A percentile compares a stretch with the other conserved stretches of the same genome.
Evolutionary conservation across 257 asterid species (phyloP).

Genomic region (Cynanchum wilfordii): DNA sequence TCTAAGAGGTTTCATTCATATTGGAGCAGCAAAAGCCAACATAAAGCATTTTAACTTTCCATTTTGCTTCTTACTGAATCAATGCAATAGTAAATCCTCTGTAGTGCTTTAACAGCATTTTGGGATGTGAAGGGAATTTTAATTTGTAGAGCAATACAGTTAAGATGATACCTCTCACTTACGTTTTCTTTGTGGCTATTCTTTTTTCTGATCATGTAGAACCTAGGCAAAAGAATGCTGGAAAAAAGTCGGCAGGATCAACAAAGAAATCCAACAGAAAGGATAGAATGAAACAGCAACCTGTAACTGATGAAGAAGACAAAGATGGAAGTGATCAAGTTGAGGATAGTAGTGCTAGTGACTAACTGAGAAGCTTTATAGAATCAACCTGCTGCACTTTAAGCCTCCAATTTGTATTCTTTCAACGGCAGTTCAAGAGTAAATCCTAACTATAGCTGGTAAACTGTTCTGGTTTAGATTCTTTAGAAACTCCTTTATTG

Average conservation of each 20-base stretch:
- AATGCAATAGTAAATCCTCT: not conserved
- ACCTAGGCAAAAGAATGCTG: slow-evolving; percentile 58
- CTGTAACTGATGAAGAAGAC: slow-evolving; percentile 17
- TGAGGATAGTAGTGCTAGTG: slow-evolving; percentile 5
- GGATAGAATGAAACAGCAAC: slow-evolving; percentile 43
- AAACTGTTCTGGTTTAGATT: not conserved
- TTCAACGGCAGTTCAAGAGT: not conserved
- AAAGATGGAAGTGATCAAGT: slow-evolving; percentile 21
- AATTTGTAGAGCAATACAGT: not conserved
- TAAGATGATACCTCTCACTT: not conserved
- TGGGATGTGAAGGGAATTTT: not conserved
- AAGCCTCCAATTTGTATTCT: not conserved
- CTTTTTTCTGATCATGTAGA: slow-evolving; percentile 27
- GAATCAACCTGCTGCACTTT: not conserved
- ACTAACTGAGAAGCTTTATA: not conserved
- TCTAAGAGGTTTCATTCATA: not conserved
- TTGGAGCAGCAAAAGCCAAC: not conserved
- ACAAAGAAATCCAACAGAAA: slow-evolving; percentile 33
- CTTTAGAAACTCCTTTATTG: not conserved
- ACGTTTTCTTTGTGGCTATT: slow-evolving; percentile 5
- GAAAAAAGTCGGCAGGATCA: slow-evolving; percentile 43
- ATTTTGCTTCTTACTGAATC: not conserved
- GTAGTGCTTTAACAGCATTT: not conserved
- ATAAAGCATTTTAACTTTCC: not conserved
- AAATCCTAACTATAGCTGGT: not conserved